Evolutionary conservation across 2,329 filamentous ascomycete genomes (phyloP).

Genomic region (Pseudocercospora pini-densiflorae): DNA sequence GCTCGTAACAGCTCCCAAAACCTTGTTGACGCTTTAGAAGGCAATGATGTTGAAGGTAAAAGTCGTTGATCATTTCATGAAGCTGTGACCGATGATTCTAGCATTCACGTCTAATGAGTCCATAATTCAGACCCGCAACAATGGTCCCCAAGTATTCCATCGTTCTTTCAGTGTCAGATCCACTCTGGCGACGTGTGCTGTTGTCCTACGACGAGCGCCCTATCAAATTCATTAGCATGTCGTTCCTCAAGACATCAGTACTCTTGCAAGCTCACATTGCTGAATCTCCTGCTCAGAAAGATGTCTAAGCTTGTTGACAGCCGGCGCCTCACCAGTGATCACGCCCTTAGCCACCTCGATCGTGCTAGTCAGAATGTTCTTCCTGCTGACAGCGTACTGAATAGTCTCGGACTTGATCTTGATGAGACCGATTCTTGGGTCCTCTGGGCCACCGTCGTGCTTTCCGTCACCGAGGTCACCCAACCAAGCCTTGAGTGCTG

Average conservation of each 20-base stretch:
- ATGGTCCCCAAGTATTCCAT: not conserved
- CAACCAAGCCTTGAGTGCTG: constrained; percentile 78
- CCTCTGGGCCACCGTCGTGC: constrained; percentile 80
- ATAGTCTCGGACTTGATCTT: constrained; percentile 73
- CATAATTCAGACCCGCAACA: not conserved
- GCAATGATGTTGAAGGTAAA: no score
- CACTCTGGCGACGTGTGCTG: not conserved
- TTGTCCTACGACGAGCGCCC: constrained; percentile 3
- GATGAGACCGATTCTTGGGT: constrained; percentile 82
- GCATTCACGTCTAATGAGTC: not conserved
- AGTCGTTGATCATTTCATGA: not conserved
- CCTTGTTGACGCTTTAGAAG: no score
- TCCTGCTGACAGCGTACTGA: constrained; percentile 69
- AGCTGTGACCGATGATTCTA: not conserved
- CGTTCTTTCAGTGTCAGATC: not conserved
- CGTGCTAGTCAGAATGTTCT: constrained; percentile 66
- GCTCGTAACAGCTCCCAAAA: no score
- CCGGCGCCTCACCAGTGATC: constrained; percentile 71
- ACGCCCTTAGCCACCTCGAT: constrained; percentile 77
- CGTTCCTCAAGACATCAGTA: no score
- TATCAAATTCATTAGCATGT: not conserved
- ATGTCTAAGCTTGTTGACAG: constrained; percentile 77
- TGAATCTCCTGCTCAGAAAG: constrained; percentile 68
- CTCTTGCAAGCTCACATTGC: constrained; percentile 55
- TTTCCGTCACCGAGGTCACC: constrained; percentile 82